Percentiles rank a stretch among this genome's conserved stretches.
Conservation (phyloP, 148 eudicot genomes). For the Chenopodium album region DNA sequence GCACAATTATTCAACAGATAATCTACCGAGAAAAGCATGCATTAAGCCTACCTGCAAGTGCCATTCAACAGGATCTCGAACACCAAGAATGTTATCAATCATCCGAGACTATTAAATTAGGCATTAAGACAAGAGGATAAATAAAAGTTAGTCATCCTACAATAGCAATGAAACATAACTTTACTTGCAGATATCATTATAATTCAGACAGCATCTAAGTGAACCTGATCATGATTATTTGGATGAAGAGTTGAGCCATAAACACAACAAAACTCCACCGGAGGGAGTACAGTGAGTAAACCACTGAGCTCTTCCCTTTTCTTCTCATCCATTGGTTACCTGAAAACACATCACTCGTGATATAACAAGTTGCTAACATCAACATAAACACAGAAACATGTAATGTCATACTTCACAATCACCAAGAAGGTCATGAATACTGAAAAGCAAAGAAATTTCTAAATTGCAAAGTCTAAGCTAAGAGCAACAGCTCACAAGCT, state of each 20-base stretch:
- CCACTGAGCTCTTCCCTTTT: slow-evolving; percentile 43
- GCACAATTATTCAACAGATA: not conserved
- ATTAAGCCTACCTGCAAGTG: slow-evolving; percentile 62
- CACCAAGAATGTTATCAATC: slow-evolving; percentile 92
- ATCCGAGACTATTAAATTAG: slow-evolving; percentile 55
- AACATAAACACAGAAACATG: not conserved
- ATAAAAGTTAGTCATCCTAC: not conserved
- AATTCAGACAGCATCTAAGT: not conserved
- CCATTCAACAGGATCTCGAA: slow-evolving; percentile 81
- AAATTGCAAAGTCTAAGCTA: not conserved
- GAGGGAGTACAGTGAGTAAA: slow-evolving; percentile 75
- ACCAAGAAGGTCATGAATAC: not conserved
- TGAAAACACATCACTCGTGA: not conserved
- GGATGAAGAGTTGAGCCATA: slow-evolving; percentile 95
- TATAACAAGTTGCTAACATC: not conserved
- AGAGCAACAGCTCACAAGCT: not conserved
- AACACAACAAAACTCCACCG: slow-evolving; percentile 85
- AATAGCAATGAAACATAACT: not conserved
- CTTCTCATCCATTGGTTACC: slow-evolving; percentile 36
- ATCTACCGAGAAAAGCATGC: not conserved
- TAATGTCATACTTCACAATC: not conserved
- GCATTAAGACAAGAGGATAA: slow-evolving; percentile 12
- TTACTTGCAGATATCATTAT: not conserved
- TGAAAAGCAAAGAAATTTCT: not conserved
- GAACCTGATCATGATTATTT: slow-evolving; percentile 69